phyloP scores from a whole-genome alignment of 352 stramenopile genomes.

The Phytophthora litchii region DNA sequence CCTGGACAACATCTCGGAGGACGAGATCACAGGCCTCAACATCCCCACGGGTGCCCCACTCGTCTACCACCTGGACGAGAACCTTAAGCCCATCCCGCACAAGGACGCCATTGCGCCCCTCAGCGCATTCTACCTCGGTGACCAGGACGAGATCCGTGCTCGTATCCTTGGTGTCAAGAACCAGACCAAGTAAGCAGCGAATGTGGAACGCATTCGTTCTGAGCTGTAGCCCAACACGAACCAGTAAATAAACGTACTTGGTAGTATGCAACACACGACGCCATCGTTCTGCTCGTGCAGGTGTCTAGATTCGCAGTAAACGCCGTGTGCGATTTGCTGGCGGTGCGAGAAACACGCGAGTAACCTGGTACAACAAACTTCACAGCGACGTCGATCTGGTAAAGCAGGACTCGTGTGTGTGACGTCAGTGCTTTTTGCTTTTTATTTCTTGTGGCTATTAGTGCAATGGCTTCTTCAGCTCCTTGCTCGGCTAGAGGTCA shows the following conservation, averaged over 20 bases:
- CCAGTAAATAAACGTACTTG: constrained; percentile 17
- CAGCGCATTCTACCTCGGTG: constrained; percentile 85
- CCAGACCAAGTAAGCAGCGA: constrained; percentile 92
- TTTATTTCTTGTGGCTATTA: constrained; percentile 34
- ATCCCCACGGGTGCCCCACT: constrained; percentile 93
- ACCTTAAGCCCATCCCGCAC: constrained; percentile 85
- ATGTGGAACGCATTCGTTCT: constrained; percentile 1
- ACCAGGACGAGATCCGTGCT: constrained; percentile 96
- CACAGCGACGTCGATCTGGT: neutral
- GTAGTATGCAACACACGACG: neutral
- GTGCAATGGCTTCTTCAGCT: constrained; percentile 21
- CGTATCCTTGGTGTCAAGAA: constrained; percentile 98
- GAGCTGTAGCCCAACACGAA: constrained; percentile 9
- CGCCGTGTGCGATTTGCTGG: constrained; percentile 10
- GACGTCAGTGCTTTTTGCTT: constrained; percentile 28
- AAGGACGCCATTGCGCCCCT: constrained; percentile 88
- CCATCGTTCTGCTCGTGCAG: neutral
- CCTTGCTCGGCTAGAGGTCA: constrained; percentile 11
- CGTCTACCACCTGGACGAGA: constrained; percentile 89
- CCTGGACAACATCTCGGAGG: constrained; percentile 92
- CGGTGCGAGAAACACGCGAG: constrained; percentile 12
- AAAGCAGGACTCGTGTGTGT: constrained; percentile 7
- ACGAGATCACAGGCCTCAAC: constrained; percentile 94
- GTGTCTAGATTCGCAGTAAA: neutral
- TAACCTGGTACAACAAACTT: neutral